A percentile compares a stretch with the other conserved stretches of the same genome.
phyloP scores from a whole-genome alignment of 805 yeast genomes.

The Scheffersomyces ergatensis region DNA sequence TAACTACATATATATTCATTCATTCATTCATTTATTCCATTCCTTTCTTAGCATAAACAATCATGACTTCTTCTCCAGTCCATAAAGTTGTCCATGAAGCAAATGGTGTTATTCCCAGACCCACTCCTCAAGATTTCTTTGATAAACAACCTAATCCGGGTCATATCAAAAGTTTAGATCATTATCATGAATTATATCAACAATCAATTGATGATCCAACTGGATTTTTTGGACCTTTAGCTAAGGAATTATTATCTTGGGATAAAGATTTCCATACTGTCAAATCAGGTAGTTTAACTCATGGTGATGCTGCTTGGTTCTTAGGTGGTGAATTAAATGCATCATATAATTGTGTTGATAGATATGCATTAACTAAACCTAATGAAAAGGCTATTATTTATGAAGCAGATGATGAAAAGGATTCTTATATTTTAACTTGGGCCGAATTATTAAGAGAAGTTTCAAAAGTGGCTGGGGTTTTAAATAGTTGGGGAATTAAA shows the following conservation, averaged over 20 bases:
- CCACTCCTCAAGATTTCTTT: slow-evolving; percentile 54
- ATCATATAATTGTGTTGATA: slow-evolving; percentile 76
- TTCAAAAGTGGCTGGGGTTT: slow-evolving; percentile 67
- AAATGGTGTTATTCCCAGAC: slow-evolving; percentile 46
- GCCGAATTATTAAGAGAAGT: slow-evolving; percentile 72
- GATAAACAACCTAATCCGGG: slow-evolving; percentile 62
- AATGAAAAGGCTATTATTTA: slow-evolving; percentile 71
- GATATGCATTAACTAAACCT: slow-evolving; percentile 73
- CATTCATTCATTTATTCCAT: no score
- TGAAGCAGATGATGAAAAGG: slow-evolving; percentile 77
- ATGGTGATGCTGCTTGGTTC: slow-evolving; percentile 66
- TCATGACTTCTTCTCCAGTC: slow-evolving; percentile 22
- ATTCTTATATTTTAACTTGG: slow-evolving; percentile 61
- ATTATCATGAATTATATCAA: slow-evolving; percentile 67
- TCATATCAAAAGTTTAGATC: slow-evolving; percentile 57
- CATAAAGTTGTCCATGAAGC: slow-evolving; percentile 63
- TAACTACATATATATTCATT: background rate
- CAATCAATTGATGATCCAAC: slow-evolving; percentile 80
- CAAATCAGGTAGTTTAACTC: slow-evolving; percentile 59
- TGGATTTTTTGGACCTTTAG: slow-evolving; percentile 74
- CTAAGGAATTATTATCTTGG: slow-evolving; percentile 75
- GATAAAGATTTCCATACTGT: slow-evolving; percentile 70
- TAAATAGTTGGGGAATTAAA: slow-evolving; percentile 61
- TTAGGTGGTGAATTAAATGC: slow-evolving; percentile 79
- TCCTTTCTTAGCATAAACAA: no score